Evolutionary conservation across 225 moss, liverwort and hornwort genomes (phyloP).

Genomic region (Bryum argenteum): DNA sequence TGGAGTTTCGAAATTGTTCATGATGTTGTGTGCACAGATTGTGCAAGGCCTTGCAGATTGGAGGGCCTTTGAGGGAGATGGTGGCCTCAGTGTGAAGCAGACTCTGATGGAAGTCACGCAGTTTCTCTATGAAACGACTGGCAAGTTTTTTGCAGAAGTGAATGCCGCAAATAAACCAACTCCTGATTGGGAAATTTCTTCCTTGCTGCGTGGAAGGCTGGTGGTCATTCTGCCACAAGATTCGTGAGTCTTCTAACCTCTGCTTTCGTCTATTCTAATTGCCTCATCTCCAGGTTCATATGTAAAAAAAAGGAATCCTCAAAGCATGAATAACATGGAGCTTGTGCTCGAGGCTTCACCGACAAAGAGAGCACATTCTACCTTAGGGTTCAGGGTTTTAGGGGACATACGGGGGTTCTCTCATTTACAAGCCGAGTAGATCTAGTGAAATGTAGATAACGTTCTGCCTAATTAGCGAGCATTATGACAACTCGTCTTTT

Average conservation of each 20-base stretch:
- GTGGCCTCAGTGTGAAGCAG: constrained; percentile 35
- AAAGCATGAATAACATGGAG: constrained; percentile 13
- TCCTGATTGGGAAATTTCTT: constrained; percentile 43
- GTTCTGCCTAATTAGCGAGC: constrained; percentile 32
- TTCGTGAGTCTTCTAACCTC: constrained; percentile 59
- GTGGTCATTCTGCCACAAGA: constrained; percentile 60
- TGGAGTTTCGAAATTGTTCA: too few relatives aligned
- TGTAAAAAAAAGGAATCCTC: constrained; percentile 12
- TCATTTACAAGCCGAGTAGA: constrained; percentile 10
- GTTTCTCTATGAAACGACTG: constrained; percentile 28
- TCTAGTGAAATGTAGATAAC: constrained; percentile 18
- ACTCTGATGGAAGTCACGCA: constrained; percentile 37
- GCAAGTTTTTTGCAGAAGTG: constrained; percentile 37
- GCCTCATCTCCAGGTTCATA: not conserved
- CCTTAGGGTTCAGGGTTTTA: constrained; percentile 5
- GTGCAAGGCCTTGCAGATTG: constrained; percentile 52
- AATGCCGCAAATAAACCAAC: constrained; percentile 28
- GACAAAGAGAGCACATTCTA: constrained; percentile 24
- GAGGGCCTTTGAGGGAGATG: constrained; percentile 43
- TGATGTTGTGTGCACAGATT: constrained; percentile 34
- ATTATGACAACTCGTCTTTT: constrained; percentile 50
- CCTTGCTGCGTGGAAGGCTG: constrained; percentile 51
- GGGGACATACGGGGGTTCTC: not conserved
- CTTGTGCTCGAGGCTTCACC: constrained; percentile 13
- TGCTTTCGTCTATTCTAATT: not conserved